Percentiles rank a stretch among this genome's conserved stretches.
phyloP scores from a whole-genome alignment of 768 basidiomycete genomes.

The Bullera alba region DNA sequence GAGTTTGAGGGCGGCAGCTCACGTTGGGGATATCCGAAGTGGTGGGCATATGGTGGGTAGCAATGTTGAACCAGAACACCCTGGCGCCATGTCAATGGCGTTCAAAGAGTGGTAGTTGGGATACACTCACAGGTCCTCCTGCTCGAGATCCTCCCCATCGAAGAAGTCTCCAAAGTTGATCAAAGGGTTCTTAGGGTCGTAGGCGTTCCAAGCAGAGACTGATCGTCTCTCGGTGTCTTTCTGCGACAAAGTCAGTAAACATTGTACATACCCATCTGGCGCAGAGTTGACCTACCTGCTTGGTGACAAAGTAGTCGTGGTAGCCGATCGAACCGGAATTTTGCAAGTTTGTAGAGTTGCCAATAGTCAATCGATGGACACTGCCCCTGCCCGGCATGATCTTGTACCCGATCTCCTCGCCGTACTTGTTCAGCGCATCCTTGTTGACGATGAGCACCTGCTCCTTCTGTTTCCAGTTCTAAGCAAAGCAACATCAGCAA shows the following conservation, averaged over 20 bases:
- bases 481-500: neutral
- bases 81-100: too few species aligned
- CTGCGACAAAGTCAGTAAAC: neutral
- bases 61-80: too few species aligned
- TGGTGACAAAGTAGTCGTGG: slow-evolving; percentile 36
- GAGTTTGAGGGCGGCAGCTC: too few species aligned
- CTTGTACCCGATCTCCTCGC: slow-evolving; percentile 41
- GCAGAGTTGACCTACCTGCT: slow-evolving; percentile 4
- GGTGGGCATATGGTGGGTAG: too few species aligned
- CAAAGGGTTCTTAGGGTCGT: slow-evolving; percentile 31
- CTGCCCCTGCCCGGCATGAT: slow-evolving; percentile 36
- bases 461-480: slow-evolving; percentile 1
- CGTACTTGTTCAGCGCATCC: slow-evolving; percentile 38
- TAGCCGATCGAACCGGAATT: slow-evolving; percentile 17
- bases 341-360: slow-evolving; percentile 36
- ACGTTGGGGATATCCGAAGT: slow-evolving; percentile 42
- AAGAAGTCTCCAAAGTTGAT: slow-evolving; percentile 43
- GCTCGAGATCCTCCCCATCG: slow-evolving; percentile 39
- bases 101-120: slow-evolving; percentile 37
- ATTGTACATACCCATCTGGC: neutral
- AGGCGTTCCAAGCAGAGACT: slow-evolving; percentile 26
- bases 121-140: slow-evolving; percentile 38
- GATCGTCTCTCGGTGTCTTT: slow-evolving; percentile 31
- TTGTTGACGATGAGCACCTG: slow-evolving; percentile 43
- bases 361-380: slow-evolving; percentile 32